Conservation (phyloP, 371 early-diverging fungal genomes). For the Mortierella sp. region DNA sequence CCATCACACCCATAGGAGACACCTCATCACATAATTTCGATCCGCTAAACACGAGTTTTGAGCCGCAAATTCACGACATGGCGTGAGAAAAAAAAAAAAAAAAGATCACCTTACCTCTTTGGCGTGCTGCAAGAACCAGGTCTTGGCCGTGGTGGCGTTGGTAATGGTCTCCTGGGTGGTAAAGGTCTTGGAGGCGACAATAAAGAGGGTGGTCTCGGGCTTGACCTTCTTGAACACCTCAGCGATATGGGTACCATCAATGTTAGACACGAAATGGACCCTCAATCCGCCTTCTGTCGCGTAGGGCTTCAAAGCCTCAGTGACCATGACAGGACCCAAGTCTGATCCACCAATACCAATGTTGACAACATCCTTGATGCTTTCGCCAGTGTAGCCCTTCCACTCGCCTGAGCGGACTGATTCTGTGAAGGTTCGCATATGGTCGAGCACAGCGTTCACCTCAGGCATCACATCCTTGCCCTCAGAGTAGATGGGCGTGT, state of each 20-base stretch:
- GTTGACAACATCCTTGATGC: constrained; percentile 96
- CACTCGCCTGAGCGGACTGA: constrained; percentile 89
- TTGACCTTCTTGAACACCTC: constrained; percentile 88
- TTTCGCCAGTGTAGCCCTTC: constrained; percentile 95
- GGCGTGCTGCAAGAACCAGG: constrained; percentile 90
- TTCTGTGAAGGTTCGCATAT: constrained; percentile 91
- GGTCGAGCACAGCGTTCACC: constrained; percentile 93
- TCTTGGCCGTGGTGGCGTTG: constrained; percentile 94
- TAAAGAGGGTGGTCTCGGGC: constrained; percentile 95
- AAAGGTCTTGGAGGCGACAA: constrained; percentile 98
- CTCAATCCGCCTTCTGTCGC: constrained; percentile 73
- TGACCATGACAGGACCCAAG: constrained; percentile 99
- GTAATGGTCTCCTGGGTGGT: constrained; percentile 99
- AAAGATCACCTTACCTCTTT: constrained; percentile 72
- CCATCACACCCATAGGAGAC: too few relatives aligned
- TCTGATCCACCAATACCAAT: constrained; percentile 99
- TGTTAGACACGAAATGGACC: constrained; percentile 98
- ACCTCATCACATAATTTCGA: too few relatives aligned
- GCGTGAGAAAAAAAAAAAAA: not conserved
- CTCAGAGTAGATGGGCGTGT: constrained; percentile 82
- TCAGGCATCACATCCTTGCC: constrained; percentile 93
- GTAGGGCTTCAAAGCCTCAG: constrained; percentile 96
- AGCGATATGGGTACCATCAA: constrained; percentile 97
- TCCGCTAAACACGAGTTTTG: too few relatives aligned
- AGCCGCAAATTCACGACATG: not conserved